A percentile compares a stretch with the other conserved stretches of the same genome.
These are phyloP conservation scores for Naganishia liquefaciens DNA, from an alignment of 1,284 basidiomycete genomes.

Conservation along the genomic window DNA sequence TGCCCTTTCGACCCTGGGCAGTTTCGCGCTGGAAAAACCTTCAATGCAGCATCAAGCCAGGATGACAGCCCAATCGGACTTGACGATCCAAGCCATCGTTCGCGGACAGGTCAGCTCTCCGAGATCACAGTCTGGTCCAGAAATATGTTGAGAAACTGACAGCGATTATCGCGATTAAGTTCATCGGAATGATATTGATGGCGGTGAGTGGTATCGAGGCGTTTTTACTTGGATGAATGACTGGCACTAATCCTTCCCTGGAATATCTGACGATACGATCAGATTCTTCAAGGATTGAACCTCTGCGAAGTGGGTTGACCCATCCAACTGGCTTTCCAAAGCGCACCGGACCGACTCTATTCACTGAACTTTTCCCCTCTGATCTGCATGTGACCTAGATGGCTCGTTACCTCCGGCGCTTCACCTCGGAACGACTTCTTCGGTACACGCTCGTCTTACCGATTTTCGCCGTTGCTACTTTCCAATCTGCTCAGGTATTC, in stretches of 20 bases:
- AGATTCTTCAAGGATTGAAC: slow-evolving; percentile 25
- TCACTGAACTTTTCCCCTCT: not conserved
- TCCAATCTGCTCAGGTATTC: slow-evolving; percentile 22
- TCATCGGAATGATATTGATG: slow-evolving; percentile 21
- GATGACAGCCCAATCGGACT: slow-evolving; percentile 7
- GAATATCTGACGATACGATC: not conserved
- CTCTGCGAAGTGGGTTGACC: slow-evolving; percentile 4
- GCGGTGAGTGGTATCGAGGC: slow-evolving; percentile 4
- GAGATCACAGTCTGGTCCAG: too few relatives aligned
- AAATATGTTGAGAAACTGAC: too few relatives aligned
- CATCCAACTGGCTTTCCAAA: not conserved
- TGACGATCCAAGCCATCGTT: slow-evolving; percentile 9
- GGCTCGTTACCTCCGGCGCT: slow-evolving; percentile 10
- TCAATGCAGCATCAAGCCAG: not conserved
- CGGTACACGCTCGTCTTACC: slow-evolving; percentile 16
- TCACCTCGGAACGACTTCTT: slow-evolving; percentile 15
- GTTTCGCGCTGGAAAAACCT: too few relatives aligned
- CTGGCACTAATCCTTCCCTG: not conserved
- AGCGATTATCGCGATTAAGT: too few relatives aligned
- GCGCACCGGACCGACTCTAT: too few relatives aligned
- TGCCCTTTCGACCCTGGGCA: too few relatives aligned
- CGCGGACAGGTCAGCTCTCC: not conserved
- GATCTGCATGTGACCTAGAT: not conserved
- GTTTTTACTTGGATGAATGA: not conserved
- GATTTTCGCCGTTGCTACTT: slow-evolving; percentile 11